phyloP scores from a whole-genome alignment of 768 basidiomycete species.

The Russula ochroleuca region DNA sequence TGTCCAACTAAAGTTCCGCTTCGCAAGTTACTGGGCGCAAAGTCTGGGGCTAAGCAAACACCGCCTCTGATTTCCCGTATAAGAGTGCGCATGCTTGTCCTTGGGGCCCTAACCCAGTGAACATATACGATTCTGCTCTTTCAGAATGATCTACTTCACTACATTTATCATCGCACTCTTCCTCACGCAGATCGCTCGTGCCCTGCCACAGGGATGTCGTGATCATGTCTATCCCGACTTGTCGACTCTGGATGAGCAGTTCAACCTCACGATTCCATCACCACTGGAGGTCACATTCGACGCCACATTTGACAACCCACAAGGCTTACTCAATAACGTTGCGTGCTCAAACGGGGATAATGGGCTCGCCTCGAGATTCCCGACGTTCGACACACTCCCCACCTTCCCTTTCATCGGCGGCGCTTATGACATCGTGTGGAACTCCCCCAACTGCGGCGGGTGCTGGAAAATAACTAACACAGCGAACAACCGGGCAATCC shows the following conservation, averaged over 20 bases:
- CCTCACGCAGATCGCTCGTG: background rate
- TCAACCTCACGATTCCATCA: background rate
- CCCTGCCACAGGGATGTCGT: background rate
- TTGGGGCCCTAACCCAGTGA: background rate
- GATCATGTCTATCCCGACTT: background rate
- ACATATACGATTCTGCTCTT: background rate
- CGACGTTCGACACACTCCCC: slow-evolving; percentile 49
- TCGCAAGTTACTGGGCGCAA: no score
- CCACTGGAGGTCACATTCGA: slow-evolving; percentile 38
- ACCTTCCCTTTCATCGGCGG: slow-evolving; percentile 60
- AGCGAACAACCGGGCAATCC: slow-evolving; percentile 38
- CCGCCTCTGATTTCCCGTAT: background rate
- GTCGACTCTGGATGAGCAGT: background rate
- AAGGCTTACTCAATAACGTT: slow-evolving; percentile 40
- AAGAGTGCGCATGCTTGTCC: background rate
- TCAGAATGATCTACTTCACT: slow-evolving; percentile 3
- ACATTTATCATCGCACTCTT: background rate
- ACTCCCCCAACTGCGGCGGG: slow-evolving; percentile 51
- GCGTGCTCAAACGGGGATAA: slow-evolving; percentile 51
- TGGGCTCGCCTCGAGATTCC: slow-evolving; percentile 46
- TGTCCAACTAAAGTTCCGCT: no score
- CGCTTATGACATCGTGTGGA: slow-evolving; percentile 46
- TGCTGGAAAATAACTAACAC: slow-evolving; percentile 58
- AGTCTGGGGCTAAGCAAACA: no score
- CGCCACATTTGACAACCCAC: slow-evolving; percentile 45